phyloP scores from a whole-genome alignment of 148 eudicot genomes.

The Diospyros lotus region DNA sequence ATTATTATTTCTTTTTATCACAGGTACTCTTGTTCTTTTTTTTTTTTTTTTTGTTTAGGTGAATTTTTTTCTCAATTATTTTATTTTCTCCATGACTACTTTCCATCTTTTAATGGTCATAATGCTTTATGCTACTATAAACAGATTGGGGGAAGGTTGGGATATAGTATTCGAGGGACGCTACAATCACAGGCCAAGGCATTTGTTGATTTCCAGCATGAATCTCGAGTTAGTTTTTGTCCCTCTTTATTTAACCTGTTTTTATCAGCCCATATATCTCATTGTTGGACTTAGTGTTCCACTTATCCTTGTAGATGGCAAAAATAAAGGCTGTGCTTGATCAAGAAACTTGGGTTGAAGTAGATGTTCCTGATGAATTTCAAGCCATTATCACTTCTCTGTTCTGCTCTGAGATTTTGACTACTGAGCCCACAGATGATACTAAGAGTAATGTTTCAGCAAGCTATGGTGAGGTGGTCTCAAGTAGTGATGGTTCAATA shows the following conservation, averaged over 20 bases:
- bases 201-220: conserved; percentile 94
- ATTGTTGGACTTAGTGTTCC: conserved; percentile 15
- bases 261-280: conserved; percentile 1
- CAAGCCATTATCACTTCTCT: conserved; percentile 77
- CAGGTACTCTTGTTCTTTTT: not conserved
- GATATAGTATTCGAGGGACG: conserved; percentile 94
- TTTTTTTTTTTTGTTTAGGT: conserved; percentile 4
- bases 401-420: conserved; percentile 43
- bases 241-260: conserved; percentile 6
- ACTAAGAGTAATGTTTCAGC: conserved; percentile 22
- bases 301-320: conserved; percentile 55
- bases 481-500: conserved; percentile 35
- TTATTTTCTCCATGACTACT: not conserved
- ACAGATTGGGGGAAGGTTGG: conserved; percentile 99
- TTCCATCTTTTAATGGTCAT: conserved; percentile 21
- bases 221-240: conserved; percentile 67
- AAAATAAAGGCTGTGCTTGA: conserved; percentile 91
- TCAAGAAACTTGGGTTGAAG: conserved; percentile 98
- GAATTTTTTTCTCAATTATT: not conserved
- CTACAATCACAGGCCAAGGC: conserved; percentile 96
- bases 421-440: conserved; percentile 26
- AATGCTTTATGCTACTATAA: conserved; percentile 30
- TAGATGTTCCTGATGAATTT: conserved; percentile 94
- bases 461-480: conserved; percentile 21
- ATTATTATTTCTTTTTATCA: too few relatives aligned